Evolutionary conservation across 768 basidiomycete species (phyloP).

Genomic region (Trichaptum fuscoviolaceum): DNA sequence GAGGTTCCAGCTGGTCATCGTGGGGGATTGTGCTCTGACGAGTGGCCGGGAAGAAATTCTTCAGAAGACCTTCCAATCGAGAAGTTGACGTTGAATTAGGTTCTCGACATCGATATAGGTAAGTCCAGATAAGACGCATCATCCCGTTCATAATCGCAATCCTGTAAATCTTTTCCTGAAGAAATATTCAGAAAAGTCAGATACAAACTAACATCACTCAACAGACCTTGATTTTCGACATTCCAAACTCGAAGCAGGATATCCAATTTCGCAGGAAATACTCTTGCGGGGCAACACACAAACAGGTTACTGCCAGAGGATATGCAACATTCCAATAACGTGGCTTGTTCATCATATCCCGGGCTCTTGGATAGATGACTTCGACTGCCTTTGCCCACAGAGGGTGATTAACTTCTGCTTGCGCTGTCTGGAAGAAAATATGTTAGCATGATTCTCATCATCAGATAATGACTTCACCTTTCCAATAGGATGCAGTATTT

Average conservation of each 20-base stretch:
- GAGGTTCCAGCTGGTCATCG: conserved; percentile 74
- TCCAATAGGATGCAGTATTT: conserved; percentile 79
- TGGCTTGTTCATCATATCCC: conserved; percentile 81
- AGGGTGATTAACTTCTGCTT: conserved; percentile 94
- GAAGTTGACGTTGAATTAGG: conserved; percentile 72
- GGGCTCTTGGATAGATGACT: conserved; percentile 72
- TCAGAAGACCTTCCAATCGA: conserved; percentile 70
- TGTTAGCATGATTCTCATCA: conserved; percentile 6
- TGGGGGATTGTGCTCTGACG: conserved; percentile 53
- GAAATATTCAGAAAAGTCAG: conserved; percentile 2
- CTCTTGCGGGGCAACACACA: conserved; percentile 84
- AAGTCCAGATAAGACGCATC: conserved; percentile 85
- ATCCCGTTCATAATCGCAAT: conserved; percentile 74
- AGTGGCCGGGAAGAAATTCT: conserved; percentile 73
- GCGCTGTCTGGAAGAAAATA: conserved; percentile 59
- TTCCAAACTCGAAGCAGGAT: conserved; percentile 61
- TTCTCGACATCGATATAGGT: conserved; percentile 91
- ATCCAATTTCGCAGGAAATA: conserved; percentile 84
- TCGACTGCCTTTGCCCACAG: conserved; percentile 92
- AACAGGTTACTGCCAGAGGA: conserved; percentile 73
- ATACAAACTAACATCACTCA: conserved; percentile 5
- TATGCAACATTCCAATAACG: conserved; percentile 88
- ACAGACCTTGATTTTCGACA: conserved; percentile 75
- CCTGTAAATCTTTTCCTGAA: conserved; percentile 74
- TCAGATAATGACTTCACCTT: conserved; percentile 40